Base-by-base conservation (phyloP, 148 eudicot species). In the Silene latifolia region DNA sequence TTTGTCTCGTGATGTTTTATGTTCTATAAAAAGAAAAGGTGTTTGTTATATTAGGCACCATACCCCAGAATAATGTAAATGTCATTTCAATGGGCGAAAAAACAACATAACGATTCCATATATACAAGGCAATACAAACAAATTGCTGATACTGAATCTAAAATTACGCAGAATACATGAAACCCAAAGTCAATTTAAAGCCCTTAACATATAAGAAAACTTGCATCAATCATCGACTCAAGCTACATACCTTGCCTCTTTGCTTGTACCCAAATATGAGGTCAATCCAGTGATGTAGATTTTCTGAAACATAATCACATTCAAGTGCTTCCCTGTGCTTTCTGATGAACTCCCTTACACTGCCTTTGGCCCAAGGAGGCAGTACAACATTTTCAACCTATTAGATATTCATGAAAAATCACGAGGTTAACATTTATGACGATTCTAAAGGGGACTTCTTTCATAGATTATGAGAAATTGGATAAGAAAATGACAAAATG, bases 221-320 rank as follows among this genome's bases (percentile, higher is more conserved):
- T 24, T 19, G 27, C 47, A 69, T 23, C 21, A n/a, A 67, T 65
- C 59, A 20, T 61, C 73, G 32, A 53, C 17, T 42, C 58, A 63
- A 19, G 71, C 62, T 15, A 85, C 93, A 76, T 73, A 95, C 98
- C 92, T 95, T 95, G 71, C 98, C 98, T 80, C 98, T 85, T 80
- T 95, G 98, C 86, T 87, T 95, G 81, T 77, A 77, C 63, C 98
- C 98, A 81, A 95, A 95, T 60, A 95, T 95, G 76, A 95, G 91
- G 86, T 95, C 98, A 61, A 95, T 95, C 98, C 98, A 95, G 77
- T 95, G 98, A 86, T 95, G 98, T 64, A 95, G 88, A 85, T 90
- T 90, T 77, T 92, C 92, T 27, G 98, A 95, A 74, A 95, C 92
- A 84, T 95, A 95, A 74, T 95, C 98, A 78, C 91, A 89, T 78